Base-by-base conservation (phyloP, 2,329 filamentous ascomycete genomes). In the Rachicladosporium sp. region DNA sequence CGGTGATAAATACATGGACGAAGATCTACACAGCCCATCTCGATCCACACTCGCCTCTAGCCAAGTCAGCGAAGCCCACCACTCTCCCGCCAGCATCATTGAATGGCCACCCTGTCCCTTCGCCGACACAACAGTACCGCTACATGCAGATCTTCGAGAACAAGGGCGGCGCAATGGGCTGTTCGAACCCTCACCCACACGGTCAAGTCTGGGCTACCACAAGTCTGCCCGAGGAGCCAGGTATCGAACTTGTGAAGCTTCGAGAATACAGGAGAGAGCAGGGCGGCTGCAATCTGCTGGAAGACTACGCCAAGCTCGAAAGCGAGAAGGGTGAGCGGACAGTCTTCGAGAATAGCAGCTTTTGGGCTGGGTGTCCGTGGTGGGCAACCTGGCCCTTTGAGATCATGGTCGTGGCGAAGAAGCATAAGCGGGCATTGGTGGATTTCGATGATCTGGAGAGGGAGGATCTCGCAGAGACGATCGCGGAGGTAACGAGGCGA, bases 81-180 rank as follows among this genome's bases (percentile, higher is more conserved):
- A 65, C 65, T 5, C 53, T 73, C 30, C 61, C 68, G 5, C 65
- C 69, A 11, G 33, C 42, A 10, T 35, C 41, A n/a, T 35, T 46
- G 6, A 56, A 58, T 31, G 58, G 66, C 30, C 62, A 65, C 13
- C 61, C 67, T 8, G 61, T 66, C 9, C 59, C 64, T 13, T 63
- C 65, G 21, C 80, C 86, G 4, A 76, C 71, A 37, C 74, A 82
- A 38, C 85, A 93, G 62, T 86, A 93, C 53, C 77, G 82, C 39
- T 96, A 93, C 65, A 95, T 98, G 88, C 91, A 98, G 59, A 96
- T 98, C 48, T 98, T 98, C 47, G 91, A 98, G 66, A 98, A 98
- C 69, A 98, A 98, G 65, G 91, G 91, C 37, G 78, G 83, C 1
- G 86, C 89, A 8, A 98, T 98, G 91, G 91, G 91, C 37, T 98